Evolutionary conservation across 2,329 filamentous ascomycete species (phyloP).

Genomic region (Amesomyces nigricolor): DNA sequence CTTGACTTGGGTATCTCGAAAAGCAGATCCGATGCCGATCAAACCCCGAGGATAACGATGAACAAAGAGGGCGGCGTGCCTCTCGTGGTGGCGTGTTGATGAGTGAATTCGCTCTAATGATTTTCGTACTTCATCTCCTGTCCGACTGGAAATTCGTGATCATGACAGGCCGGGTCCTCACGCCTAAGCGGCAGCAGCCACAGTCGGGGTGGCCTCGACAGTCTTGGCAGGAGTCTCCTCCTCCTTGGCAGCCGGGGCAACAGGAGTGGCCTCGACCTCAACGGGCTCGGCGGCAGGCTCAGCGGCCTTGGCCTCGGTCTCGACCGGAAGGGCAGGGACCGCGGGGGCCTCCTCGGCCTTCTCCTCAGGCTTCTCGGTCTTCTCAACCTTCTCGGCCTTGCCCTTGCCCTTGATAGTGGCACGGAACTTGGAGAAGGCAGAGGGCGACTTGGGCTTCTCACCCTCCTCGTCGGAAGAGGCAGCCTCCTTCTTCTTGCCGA

Average conservation of each 20-base stretch:
- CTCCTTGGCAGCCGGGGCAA: slow-evolving; percentile 24
- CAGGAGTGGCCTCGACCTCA: slow-evolving; percentile 26
- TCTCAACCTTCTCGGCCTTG: slow-evolving; percentile 28
- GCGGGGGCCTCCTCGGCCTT: slow-evolving; percentile 40
- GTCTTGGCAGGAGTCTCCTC: slow-evolving; percentile 35
- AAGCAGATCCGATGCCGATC: slow-evolving; percentile 51
- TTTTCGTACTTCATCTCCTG: slow-evolving; percentile 16
- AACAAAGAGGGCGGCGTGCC: slow-evolving; percentile 15
- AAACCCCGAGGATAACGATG: slow-evolving; percentile 25
- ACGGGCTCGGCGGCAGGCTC: slow-evolving; percentile 32
- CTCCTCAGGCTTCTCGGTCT: slow-evolving; percentile 34
- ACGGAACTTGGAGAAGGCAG: slow-evolving; percentile 56
- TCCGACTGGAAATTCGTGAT: slow-evolving; percentile 21
- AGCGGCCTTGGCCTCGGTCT: slow-evolving; percentile 21
- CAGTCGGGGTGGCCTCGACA: slow-evolving; percentile 40
- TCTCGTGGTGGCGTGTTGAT: slow-evolving; percentile 16
- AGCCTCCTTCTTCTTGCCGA: slow-evolving; percentile 68
- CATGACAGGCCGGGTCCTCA: slow-evolving; percentile 19
- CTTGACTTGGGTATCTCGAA: slow-evolving; percentile 53
- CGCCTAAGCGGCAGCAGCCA: slow-evolving; percentile 48
- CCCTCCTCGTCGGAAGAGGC: slow-evolving; percentile 56
- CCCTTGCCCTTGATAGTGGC: slow-evolving; percentile 48
- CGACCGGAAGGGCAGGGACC: slow-evolving; percentile 32
- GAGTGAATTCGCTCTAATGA: slow-evolving; percentile 27
- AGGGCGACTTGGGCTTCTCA: slow-evolving; percentile 50